Base-by-base conservation (phyloP, 768 basidiomycete genomes). In the Amanita muscaria region DNA sequence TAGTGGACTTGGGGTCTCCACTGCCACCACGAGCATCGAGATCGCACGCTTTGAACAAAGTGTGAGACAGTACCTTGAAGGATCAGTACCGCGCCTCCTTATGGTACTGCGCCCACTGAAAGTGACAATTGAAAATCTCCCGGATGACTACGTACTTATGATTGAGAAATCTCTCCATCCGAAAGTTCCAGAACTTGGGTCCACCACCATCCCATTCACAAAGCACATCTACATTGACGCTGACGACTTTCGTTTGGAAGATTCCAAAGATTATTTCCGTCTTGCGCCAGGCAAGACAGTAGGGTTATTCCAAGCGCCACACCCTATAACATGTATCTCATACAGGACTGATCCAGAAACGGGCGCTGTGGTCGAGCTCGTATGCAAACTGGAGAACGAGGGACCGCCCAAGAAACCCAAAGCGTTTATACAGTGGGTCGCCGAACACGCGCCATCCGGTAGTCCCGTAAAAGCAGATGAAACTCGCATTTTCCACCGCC, bases 201-300 rank as follows among this genome's bases (percentile, higher is more conserved):
- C 75, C 11, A 82, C 83, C 35, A 76, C 67, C 25, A 76, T 92
- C 41, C 90, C 90, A 4, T 88, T 97, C 64, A 88, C 92, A 9
- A 79, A 83, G 16, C 84, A 79, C 6, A 69, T 99, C 46, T 97
- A 87, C 64, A 97, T 98, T 57, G 94, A 99, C 50, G 70, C 72
- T 22, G 86, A 89, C 48, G 96, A 99, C 64, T 99, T 99, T 74
- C 75, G 96, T 42, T 64, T 85, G 27, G 78, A 88, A 52, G 92
- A 94, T 57, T 88, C 89, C 18, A 82, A 82, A 50, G 93, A 98
- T 59, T 99, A 96, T 65, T 98, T 93, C 80, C 83, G 96, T 32
- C 82, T 99, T 36, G 90, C 94, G 12, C 96, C 96, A 5, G 93
- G 93, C 36, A 97, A 97, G 69, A 90, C 91, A 0, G 96, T 98